phyloP scores from a whole-genome alignment of 176 grass and related monocot species.

The Tuctoria greenei region DNA sequence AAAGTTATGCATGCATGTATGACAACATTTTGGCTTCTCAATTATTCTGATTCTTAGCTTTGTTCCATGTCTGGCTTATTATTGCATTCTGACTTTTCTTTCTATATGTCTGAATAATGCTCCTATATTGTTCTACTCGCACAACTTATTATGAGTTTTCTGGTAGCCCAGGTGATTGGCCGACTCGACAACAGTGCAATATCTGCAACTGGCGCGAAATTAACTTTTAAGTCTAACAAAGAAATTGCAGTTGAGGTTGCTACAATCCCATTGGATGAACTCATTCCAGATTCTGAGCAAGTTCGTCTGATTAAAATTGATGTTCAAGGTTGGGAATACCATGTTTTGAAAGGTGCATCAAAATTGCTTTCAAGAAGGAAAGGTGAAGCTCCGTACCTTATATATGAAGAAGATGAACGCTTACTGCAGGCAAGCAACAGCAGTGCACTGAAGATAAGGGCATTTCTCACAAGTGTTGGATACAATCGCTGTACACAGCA shows the following conservation, averaged over 20 bases:
- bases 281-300: slow-evolving; percentile 58
- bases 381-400: slow-evolving; percentile 82
- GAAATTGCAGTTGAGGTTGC: slow-evolving; percentile 70
- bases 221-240: slow-evolving; percentile 82
- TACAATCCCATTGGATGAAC: slow-evolving; percentile 82
- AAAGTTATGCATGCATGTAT: background rate
- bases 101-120: slow-evolving; percentile 11
- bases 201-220: slow-evolving; percentile 87
- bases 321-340: slow-evolving; percentile 96
- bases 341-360: slow-evolving; percentile 44
- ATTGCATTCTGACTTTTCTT: slow-evolving; percentile 16
- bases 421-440: slow-evolving; percentile 87
- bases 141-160: slow-evolving; percentile 9
- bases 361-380: slow-evolving; percentile 47
- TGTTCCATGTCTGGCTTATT: slow-evolving; percentile 2
- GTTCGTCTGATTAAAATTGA: slow-evolving; percentile 86
- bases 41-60: slow-evolving; percentile 20
- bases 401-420: slow-evolving; percentile 90
- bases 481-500: slow-evolving; percentile 60
- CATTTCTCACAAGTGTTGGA: slow-evolving; percentile 78
- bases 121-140: background rate
- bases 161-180: slow-evolving; percentile 68
- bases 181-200: slow-evolving; percentile 96
- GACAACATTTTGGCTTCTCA: background rate
- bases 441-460: slow-evolving; percentile 63